phyloP scores from a whole-genome alignment of 129 eudicot genomes.

The Lactuca saligna region DNA sequence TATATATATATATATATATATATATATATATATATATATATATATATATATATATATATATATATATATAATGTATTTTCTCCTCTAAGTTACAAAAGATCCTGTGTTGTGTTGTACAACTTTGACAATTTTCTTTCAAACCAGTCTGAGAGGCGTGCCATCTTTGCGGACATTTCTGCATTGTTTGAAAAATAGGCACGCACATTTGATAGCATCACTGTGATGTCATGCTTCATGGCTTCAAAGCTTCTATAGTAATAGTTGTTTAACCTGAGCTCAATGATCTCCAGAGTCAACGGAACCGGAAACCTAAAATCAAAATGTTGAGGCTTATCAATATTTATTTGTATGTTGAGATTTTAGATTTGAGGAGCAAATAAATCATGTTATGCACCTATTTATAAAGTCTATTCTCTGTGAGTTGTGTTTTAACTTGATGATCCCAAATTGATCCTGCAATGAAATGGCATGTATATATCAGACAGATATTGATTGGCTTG shows the following conservation, averaged over 20 bases:
- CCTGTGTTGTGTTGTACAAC: constrained; percentile 5
- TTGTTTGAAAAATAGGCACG: constrained; percentile 37
- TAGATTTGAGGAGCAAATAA: background rate
- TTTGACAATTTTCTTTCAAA: constrained; percentile 32
- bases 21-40: background rate
- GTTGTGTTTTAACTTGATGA: constrained; percentile 53
- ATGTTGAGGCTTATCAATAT: background rate
- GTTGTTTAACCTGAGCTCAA: constrained; percentile 52
- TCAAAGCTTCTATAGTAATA: constrained; percentile 57
- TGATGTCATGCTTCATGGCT: constrained; percentile 66
- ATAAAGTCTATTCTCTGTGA: constrained; percentile 53
- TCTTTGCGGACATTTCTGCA: constrained; percentile 42
- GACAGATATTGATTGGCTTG: too few species aligned
- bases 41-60: too few species aligned
- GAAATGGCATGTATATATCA: background rate
- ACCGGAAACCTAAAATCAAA: constrained; percentile 69
- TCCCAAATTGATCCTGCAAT: constrained; percentile 70
- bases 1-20: constrained; percentile 3
- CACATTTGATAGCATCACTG: constrained; percentile 60
- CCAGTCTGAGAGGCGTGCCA: constrained; percentile 45
- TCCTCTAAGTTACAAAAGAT: constrained; percentile 18
- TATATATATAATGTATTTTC: background rate
- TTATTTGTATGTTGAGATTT: too few species aligned
- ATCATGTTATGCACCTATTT: constrained; percentile 44
- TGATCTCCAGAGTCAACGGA: constrained; percentile 70